Base-by-base conservation (phyloP, 139 green algal species). In the Volvox reticuliferus region DNA sequence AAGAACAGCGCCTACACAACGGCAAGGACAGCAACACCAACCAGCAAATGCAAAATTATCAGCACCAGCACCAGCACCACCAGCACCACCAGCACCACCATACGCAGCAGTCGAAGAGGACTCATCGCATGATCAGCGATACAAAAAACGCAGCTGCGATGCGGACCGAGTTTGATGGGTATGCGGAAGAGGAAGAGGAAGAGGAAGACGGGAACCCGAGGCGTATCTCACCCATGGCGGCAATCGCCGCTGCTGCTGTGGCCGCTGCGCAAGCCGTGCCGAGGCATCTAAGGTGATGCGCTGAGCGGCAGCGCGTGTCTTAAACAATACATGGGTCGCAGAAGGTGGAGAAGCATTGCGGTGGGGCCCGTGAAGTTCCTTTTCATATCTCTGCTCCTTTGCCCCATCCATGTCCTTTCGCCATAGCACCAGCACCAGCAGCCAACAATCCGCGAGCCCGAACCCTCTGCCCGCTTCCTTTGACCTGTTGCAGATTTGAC, bases 401-500 rank as follows among this genome's bases (percentile, higher is more conserved):
- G n/a, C n/a, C n/a, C n/a, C n/a, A n/a, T n/a, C n/a, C n/a, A n/a
- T n/a, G n/a, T n/a, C n/a, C n/a, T n/a, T n/a, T n/a, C n/a, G n/a
- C n/a, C n/a, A n/a, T n/a, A n/a, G n/a, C n/a, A n/a, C n/a, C n/a
- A n/a, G n/a, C n/a, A n/a, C n/a, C n/a, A n/a, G n/a, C n/a, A n/a
- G n/a, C n/a, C n/a, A n/a, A n/a, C n/a, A n/a, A n/a, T n/a, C n/a
- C n/a, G n/a, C n/a, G n/a, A n/a, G n/a, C n/a, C n/a, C 44, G 5
- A 55, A 55, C 44, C 44, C 44, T 5, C 44, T 55, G 44, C 9
- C n/a, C 44, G 44, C 44, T 55, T 55, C 44, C 5, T 55, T 55
- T 55, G 44, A 55, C 44, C 5, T 55, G 65, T 73, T 20, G 5
- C 36, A 89, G 71, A 44, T 32, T 90, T 73, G 86, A 90, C 50